Evolutionary conservation across 108 stramenopile genomes (phyloP), one percentile per base, ranked within the genome.

Genomic region (Nitzschia sp.): DNA sequence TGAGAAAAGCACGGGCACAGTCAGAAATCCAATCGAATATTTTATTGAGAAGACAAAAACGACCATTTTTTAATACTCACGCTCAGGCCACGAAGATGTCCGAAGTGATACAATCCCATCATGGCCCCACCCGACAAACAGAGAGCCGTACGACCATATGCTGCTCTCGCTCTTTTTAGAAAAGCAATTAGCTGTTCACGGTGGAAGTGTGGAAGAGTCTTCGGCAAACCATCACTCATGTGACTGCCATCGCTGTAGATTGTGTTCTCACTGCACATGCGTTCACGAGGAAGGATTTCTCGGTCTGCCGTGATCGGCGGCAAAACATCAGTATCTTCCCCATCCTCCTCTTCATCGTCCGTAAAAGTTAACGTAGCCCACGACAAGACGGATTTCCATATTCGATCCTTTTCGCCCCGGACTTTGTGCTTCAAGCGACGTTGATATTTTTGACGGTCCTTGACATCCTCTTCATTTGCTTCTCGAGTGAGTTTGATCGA

Each of bases 71-170:
- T n/a, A n/a, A n/a, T n/a, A n/a, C n/a, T n/a, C n/a, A n/a, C n/a
- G n/a, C n/a, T 65, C 6, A 97, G 70, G 5, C 94, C 97, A 66
- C 83, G 82, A 23, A 98, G 75, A 29, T 94, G 82, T 1, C 98
- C 98, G 47, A 95, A 88, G 77, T 99, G 98, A 65, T 98, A 98
- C 47, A 82, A 59, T 21, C 97, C 98, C 96, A 97, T 88, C 66
- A 67, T 67, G 57, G 97, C 97, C 5, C 98, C 98, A 18, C 98
- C 98, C 54, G 79, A 82, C 19, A 99, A 80, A 70, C 96, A 89
- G 31, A 99, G 76, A 1, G 97, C 98, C 2, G 98, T 98, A 28
- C 97, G 84, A 9, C 98, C 98, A 68, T 97, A 98, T 1, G 98
- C 90, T 48, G 96, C 95, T 45, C 98, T 77, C 1, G 97, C 98